Evolutionary conservation across 805 yeast genomes (phyloP), one percentile per base, ranked within the genome.

Genomic region (Dipodascus albidus): DNA sequence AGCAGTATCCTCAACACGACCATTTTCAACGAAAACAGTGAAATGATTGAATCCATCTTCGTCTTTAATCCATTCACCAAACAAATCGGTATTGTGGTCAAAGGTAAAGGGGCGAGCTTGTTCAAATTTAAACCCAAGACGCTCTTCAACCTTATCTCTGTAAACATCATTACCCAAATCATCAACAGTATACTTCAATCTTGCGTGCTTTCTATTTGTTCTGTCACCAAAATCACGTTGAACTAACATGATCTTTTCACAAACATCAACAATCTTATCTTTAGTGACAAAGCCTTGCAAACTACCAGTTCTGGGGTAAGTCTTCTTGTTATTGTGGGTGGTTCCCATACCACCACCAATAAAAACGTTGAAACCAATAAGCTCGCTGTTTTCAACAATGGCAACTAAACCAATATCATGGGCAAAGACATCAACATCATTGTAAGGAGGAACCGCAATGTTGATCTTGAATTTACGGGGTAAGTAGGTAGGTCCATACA

Each of bases 271-370:
- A 50, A 87, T 76, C 67, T 88, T 79, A 51, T 83, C 90, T 56
- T 74, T 74, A 2, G 80, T 59, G 50, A 83, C 81, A 64, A 73
- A 91, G 23, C 98, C 98, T 59, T 91, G 78, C 70, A 81, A 72
- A 19, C 96, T 83, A 58, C 96, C 98, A 3, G 96, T 80, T 72
- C 98, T 80, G 63, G 98, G 98, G 67, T 91, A 91, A 0, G 98
- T 91, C 77, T 91, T 91, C 65, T 84, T 85, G 74, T 91, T 91
- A 77, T 90, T 91, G 69, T 91, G 98, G 14, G 98, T 91, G 47
- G 95, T 80, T 63, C 98, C 98, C 98, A 91, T 91, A 77, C 98
- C 98, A 74, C 98, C 98, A 70, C 98, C 98, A 59, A 84, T 96
- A 56, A 85, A 78, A 52, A 91, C 80, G 64, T 91, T 91, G 76